phyloP scores from a whole-genome alignment of 2,329 filamentous ascomycete genomes.

The Alternaria ventricosa region DNA sequence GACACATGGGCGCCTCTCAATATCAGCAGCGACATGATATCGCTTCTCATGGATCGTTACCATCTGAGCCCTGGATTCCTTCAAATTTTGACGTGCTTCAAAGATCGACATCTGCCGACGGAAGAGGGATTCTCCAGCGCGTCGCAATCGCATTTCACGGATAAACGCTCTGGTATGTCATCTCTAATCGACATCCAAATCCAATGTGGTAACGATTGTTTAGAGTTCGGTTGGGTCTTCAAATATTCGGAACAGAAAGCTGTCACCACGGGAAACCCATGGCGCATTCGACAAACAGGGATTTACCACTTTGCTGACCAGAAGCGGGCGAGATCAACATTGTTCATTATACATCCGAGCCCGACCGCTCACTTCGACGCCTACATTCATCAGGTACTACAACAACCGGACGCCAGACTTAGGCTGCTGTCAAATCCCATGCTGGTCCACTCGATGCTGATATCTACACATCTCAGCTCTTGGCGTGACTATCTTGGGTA shows the following conservation, averaged over 20 bases:
- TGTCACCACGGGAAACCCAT: neutral
- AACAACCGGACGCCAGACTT: neutral
- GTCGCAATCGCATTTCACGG: neutral
- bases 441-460: neutral
- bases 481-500: neutral
- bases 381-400: neutral
- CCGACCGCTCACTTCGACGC: neutral
- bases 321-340: neutral
- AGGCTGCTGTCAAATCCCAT: neutral
- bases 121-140: neutral
- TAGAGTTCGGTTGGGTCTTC: neutral
- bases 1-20: neutral
- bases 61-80: neutral
- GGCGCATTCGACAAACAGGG: neutral
- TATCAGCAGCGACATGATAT: neutral
- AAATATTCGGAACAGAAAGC: neutral
- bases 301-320: neutral
- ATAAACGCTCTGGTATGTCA: neutral
- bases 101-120: neutral
- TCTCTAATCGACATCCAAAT: too few species aligned
- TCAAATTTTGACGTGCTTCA: neutral
- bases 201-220: fast-evolving
- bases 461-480: neutral
- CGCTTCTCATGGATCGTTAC: neutral
- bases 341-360: neutral